Percentiles rank a stretch among this genome's conserved stretches.
These are phyloP conservation scores for Lyophyllum shimeji DNA, from an alignment of 768 basidiomycete genomes.

Conservation along the genomic window DNA sequence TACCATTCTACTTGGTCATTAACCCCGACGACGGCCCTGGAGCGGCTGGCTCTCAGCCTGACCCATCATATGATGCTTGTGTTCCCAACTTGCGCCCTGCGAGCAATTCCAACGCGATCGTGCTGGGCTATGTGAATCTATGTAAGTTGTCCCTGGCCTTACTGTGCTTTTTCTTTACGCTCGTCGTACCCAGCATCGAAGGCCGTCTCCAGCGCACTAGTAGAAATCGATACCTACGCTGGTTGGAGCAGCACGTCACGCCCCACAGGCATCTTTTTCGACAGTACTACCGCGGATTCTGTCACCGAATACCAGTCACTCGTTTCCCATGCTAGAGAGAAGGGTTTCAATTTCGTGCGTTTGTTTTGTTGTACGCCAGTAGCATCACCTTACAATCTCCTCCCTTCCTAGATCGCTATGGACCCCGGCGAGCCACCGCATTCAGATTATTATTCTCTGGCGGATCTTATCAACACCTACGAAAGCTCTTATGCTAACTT, in stretches of 20 bases:
- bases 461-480: slow-evolving; percentile 12
- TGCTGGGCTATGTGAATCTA: slow-evolving; percentile 5
- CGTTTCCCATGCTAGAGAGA: neutral
- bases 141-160: neutral
- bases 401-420: slow-evolving; percentile 1
- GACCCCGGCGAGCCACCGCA: slow-evolving; percentile 1
- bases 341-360: slow-evolving; percentile 13
- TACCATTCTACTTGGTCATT: slow-evolving; percentile 8
- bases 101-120: slow-evolving; percentile 6
- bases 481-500: slow-evolving; percentile 7
- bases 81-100: slow-evolving; percentile 10
- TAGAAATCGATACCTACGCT: slow-evolving; percentile 12
- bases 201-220: neutral
- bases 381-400: neutral
- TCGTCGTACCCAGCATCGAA: neutral
- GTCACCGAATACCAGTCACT: slow-evolving; percentile 1
- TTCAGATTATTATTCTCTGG: slow-evolving; percentile 4
- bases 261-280: slow-evolving; percentile 11
- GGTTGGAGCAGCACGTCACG: slow-evolving; percentile 7
- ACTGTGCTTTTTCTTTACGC: neutral
- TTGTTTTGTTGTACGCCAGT: too few species aligned
- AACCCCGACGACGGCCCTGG: slow-evolving; percentile 10
- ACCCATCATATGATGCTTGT: slow-evolving; percentile 4
- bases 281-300: neutral
- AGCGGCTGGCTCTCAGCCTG: slow-evolving; percentile 4